Percentiles rank a stretch among this genome's conserved stretches.
These are phyloP conservation scores for Vigna reflexopilosa DNA, from an alignment of 306 rosid genomes.

Conservation along the genomic window DNA sequence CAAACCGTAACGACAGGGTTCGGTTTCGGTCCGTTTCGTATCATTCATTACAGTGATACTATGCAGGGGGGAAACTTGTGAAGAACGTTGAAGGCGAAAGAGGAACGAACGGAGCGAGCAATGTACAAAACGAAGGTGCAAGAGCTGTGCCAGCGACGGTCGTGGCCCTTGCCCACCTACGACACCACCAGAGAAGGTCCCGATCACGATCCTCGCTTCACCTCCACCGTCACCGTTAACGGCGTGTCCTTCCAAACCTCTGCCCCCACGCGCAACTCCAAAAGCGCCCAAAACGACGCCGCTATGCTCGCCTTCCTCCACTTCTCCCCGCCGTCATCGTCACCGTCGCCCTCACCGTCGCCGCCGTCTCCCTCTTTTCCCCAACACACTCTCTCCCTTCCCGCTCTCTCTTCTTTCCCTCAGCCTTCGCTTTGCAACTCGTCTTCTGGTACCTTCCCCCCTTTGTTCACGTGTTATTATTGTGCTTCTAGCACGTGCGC, in stretches of 20 bases:
- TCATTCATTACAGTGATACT: no score
- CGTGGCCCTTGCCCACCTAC: slow-evolving; percentile 60
- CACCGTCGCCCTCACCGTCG: background rate
- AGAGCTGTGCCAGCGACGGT: slow-evolving; percentile 58
- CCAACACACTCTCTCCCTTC: background rate
- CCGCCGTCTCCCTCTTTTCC: slow-evolving; percentile 4
- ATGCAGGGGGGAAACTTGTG: background rate
- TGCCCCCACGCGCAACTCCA: slow-evolving; percentile 33
- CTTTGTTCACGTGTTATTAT: background rate
- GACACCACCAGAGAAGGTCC: slow-evolving; percentile 48
- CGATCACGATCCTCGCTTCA: slow-evolving; percentile 58
- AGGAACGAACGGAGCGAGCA: background rate
- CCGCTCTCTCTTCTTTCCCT: slow-evolving; percentile 15
- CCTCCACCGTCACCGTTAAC: slow-evolving; percentile 50
- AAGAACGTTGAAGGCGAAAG: background rate
- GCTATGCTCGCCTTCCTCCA: slow-evolving; percentile 66
- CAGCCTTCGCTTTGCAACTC: slow-evolving; percentile 12
- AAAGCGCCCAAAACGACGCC: slow-evolving; percentile 65
- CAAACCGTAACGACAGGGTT: background rate
- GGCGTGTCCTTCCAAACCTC: slow-evolving; percentile 25
- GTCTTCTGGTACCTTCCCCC: slow-evolving; percentile 15
- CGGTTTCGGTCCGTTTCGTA: background rate
- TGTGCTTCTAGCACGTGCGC: background rate
- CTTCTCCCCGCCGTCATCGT: slow-evolving; percentile 35
- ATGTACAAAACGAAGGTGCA: slow-evolving; percentile 72